Evolutionary conservation across 2,329 filamentous ascomycete genomes (phyloP).

Genomic region (Cyphellophora europaea): DNA sequence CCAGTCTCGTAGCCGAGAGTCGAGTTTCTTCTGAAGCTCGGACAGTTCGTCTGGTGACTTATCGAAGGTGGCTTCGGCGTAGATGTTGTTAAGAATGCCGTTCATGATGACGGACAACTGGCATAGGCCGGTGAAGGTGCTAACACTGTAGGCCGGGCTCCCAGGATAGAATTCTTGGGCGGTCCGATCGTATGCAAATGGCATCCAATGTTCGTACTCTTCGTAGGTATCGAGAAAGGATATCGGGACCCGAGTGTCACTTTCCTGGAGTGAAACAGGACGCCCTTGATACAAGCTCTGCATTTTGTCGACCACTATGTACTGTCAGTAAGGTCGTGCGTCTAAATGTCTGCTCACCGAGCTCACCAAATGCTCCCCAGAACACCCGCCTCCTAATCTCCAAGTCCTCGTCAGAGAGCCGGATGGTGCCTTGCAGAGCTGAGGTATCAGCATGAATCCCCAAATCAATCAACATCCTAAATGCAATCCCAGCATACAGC

Average conservation of each 20-base stretch:
- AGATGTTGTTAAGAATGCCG: conserved; percentile 27
- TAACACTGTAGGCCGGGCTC: conserved; percentile 23
- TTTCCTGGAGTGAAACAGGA: conserved; percentile 35
- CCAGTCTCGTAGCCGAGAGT: neutral
- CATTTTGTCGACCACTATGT: conserved; percentile 35
- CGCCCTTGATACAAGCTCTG: conserved; percentile 48
- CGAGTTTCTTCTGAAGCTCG: neutral
- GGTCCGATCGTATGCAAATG: conserved; percentile 28
- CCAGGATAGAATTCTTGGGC: neutral
- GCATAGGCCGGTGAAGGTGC: conserved; percentile 27
- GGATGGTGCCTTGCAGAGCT: neutral
- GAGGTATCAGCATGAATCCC: conserved; percentile 35
- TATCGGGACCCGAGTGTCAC: conserved; percentile 37
- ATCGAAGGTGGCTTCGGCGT: conserved; percentile 9
- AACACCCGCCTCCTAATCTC: conserved; percentile 7
- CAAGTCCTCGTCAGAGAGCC: conserved; percentile 37
- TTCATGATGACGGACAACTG: conserved; percentile 28
- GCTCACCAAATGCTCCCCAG: conserved; percentile 8
- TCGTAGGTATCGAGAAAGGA: conserved; percentile 30
- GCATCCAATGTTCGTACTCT: conserved; percentile 44
- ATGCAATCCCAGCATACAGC: conserved; percentile 49
- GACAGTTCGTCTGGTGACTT: neutral
- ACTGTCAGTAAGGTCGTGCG: neutral
- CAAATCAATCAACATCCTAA: conserved; percentile 47
- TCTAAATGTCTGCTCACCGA: neutral